Percentiles rank a stretch among this genome's conserved stretches.
Conservation (phyloP, 1,139 yeast genomes). For the Lodderomyces elongisporus region DNA sequence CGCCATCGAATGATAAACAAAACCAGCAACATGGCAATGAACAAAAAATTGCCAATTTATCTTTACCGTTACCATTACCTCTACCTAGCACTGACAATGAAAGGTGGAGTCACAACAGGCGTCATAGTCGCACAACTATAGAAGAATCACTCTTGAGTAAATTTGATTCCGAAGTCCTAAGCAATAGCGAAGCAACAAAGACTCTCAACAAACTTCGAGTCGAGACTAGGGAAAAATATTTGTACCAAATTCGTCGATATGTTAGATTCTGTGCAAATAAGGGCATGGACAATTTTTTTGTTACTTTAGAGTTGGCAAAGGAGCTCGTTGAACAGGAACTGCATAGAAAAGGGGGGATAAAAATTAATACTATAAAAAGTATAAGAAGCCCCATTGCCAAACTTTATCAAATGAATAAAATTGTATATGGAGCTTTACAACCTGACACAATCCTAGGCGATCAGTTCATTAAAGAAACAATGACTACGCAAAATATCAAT, state of each 20-base stretch:
- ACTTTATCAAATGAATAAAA: constrained; percentile 10
- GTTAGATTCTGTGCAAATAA: constrained; percentile 11
- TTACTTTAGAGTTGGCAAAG: constrained; percentile 7
- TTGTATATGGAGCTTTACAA: constrained; percentile 10
- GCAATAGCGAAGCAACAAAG: constrained; percentile 7
- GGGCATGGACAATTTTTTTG: constrained; percentile 10
- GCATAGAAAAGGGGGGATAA: constrained; percentile 7
- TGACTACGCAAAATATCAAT: constrained; percentile 1
- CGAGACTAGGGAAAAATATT: constrained; percentile 10
- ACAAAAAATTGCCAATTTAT: no score
- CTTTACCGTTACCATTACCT: no score
- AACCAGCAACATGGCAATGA: no score
- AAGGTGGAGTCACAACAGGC: no score
- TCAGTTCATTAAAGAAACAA: constrained; percentile 8
- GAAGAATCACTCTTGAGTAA: constrained; percentile 8
- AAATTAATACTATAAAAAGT: constrained; percentile 10
- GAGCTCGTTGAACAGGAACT: constrained; percentile 8
- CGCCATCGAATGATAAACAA: no score
- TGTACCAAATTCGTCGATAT: constrained; percentile 11
- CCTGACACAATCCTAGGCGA: constrained; percentile 9
- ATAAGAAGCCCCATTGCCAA: constrained; percentile 10
- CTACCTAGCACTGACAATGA: no score
- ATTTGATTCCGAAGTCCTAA: constrained; percentile 10
- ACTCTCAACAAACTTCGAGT: constrained; percentile 4
- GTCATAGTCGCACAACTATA: background rate